Evolutionary conservation across 768 basidiomycete genomes (phyloP).

Genomic region (Mycena floridula): DNA sequence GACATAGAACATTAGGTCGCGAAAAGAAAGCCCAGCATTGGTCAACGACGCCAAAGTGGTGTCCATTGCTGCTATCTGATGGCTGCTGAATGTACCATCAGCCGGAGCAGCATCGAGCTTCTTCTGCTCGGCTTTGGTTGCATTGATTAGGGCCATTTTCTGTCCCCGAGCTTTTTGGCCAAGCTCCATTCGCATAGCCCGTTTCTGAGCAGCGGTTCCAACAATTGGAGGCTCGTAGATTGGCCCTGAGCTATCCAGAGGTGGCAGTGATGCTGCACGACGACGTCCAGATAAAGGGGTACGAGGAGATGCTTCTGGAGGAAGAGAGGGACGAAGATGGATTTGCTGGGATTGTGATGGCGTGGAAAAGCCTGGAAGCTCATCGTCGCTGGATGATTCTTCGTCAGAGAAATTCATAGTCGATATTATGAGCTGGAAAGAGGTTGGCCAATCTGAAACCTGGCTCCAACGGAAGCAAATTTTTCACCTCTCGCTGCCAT

Average conservation of each 20-base stretch:
- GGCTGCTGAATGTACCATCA: slow-evolving; percentile 10
- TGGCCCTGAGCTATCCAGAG: too few relatives aligned
- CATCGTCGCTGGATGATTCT: not conserved
- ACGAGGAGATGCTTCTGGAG: too few relatives aligned
- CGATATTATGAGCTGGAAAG: slow-evolving; percentile 4
- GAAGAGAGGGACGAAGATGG: too few relatives aligned
- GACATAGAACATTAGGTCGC: too few relatives aligned
- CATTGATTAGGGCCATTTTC: not conserved
- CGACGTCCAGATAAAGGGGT: too few relatives aligned
- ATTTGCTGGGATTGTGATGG: not conserved
- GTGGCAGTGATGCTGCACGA: too few relatives aligned
- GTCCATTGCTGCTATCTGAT: slow-evolving; percentile 20
- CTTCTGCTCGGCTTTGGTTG: not conserved
- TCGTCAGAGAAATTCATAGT: not conserved
- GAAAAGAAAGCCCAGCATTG: slow-evolving; percentile 21
- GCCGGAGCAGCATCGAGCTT: slow-evolving; percentile 1
- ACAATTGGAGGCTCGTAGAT: too few relatives aligned
- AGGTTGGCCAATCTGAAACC: slow-evolving; percentile 10
- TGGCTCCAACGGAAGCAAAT: too few relatives aligned
- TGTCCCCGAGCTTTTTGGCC: not conserved
- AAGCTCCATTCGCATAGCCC: too few relatives aligned
- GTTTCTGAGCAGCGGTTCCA: too few relatives aligned
- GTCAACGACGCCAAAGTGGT: slow-evolving; percentile 10
- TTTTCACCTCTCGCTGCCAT: too few relatives aligned
- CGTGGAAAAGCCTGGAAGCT: not conserved